Evolutionary conservation across 2,329 filamentous ascomycete genomes (phyloP).

Genomic region (Penicillium occitanis): DNA sequence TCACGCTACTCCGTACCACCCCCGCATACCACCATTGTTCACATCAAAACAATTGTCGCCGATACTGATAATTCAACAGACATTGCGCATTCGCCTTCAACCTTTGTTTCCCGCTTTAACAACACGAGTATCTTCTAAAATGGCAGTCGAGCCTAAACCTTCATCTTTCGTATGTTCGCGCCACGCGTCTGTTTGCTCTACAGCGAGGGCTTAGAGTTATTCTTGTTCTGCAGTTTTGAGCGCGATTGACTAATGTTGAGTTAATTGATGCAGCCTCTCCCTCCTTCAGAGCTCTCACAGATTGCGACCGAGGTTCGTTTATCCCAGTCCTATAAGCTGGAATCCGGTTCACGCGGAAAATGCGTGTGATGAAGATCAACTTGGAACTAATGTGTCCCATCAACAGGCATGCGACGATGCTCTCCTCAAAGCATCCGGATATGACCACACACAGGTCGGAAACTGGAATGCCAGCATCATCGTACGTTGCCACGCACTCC

Average conservation of each 20-base stretch:
- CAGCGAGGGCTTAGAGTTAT: neutral
- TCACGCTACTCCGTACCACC: constrained; percentile 14
- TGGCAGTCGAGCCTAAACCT: constrained; percentile 23
- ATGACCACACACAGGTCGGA: constrained; percentile 82
- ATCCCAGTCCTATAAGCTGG: constrained; percentile 13
- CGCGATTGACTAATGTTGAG: neutral
- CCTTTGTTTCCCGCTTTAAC: neutral
- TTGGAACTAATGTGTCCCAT: neutral
- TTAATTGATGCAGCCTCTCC: constrained; percentile 61
- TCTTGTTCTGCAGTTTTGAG: neutral
- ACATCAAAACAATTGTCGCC: neutral
- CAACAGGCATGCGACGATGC: constrained; percentile 76
- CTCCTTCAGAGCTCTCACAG: constrained; percentile 74
- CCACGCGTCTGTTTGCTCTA: constrained; percentile 3
- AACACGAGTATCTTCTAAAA: constrained; percentile 3
- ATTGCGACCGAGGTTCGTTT: constrained; percentile 75
- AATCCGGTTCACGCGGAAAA: neutral
- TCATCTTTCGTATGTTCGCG: constrained; percentile 20
- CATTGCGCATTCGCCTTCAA: neutral
- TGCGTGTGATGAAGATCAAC: neutral
- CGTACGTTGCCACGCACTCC: constrained; percentile 53
- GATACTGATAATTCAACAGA: constrained; percentile 11
- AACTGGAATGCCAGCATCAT: constrained; percentile 93
- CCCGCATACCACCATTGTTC: constrained; percentile 8
- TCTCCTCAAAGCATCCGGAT: constrained; percentile 71